Conservation (phyloP, 2,329 filamentous ascomycete species). For the Pestalotiopsis sp. region DNA sequence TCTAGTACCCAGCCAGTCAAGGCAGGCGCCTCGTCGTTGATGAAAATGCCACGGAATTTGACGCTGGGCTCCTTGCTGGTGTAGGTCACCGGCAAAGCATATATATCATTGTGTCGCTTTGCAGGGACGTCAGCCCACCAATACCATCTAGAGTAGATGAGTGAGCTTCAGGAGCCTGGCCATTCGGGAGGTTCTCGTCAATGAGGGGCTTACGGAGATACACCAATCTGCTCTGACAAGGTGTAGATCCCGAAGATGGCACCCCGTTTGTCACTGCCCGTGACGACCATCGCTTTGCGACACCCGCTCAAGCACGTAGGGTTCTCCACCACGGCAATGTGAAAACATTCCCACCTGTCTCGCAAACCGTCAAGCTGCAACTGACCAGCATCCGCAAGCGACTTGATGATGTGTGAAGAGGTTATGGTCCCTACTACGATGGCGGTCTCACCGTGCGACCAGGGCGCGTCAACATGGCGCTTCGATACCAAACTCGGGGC, state of each 20-base stretch:
- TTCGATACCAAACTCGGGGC: constrained; percentile 15
- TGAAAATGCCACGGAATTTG: constrained; percentile 63
- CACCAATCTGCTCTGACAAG: constrained; percentile 63
- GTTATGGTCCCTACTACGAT: constrained; percentile 57
- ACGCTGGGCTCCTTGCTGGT: constrained; percentile 56
- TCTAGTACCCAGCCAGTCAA: constrained; percentile 42
- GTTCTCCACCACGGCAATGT: constrained; percentile 47
- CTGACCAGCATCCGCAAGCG: constrained; percentile 44
- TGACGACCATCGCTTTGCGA: constrained; percentile 54
- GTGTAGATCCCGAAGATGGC: constrained; percentile 63
- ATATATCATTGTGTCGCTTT: constrained; percentile 50
- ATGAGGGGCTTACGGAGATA: constrained; percentile 48
- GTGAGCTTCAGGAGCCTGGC: background rate
- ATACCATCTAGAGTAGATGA: constrained; percentile 44
- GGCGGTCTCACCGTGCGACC: constrained; percentile 28
- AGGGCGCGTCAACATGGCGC: constrained; percentile 6
- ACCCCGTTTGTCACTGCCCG: constrained; percentile 60
- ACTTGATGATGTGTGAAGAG: constrained; percentile 47
- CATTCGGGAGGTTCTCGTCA: background rate
- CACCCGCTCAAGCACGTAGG: constrained; percentile 44
- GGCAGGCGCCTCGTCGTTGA: constrained; percentile 65
- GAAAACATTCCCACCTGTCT: constrained; percentile 62
- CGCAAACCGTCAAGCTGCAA: constrained; percentile 49
- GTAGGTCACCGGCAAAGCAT: constrained; percentile 48
- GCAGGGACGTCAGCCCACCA: constrained; percentile 62